A percentile compares a stretch with the other conserved stretches of the same genome.
phyloP scores from a whole-genome alignment of 2,329 filamentous ascomycete genomes.

The Didymella lethalis region DNA sequence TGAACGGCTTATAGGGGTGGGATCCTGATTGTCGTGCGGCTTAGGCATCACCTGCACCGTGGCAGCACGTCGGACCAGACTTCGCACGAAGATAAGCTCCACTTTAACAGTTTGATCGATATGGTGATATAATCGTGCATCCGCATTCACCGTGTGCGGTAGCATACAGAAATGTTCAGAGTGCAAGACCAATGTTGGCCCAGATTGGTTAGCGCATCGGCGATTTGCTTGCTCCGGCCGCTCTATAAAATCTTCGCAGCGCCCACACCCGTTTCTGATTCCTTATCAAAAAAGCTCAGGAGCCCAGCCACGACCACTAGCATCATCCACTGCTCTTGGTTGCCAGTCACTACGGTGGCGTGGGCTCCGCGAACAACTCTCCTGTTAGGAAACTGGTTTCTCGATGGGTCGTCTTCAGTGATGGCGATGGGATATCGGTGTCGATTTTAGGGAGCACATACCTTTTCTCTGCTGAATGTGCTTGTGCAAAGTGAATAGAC shows the following conservation, averaged over 20 bases:
- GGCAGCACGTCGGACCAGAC: neutral
- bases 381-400: conserved; percentile 73
- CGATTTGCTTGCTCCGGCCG: conserved; percentile 15
- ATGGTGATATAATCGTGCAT: neutral
- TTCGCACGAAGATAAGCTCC: neutral
- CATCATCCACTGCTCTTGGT: conserved; percentile 67
- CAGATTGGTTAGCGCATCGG: conserved; percentile 17
- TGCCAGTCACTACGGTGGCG: conserved; percentile 70
- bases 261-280: conserved; percentile 52
- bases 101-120: neutral
- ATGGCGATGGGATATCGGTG: conserved; percentile 75
- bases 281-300: conserved; percentile 65
- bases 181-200: neutral
- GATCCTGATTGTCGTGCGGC: neutral
- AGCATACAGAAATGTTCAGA: neutral
- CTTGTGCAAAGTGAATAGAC: neutral
- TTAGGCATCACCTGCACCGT: neutral
- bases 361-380: conserved; percentile 70
- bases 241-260: conserved; percentile 18
- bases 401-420: conserved; percentile 73
- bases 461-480: conserved; percentile 26
- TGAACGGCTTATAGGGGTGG: neutral
- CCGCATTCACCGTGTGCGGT: neutral
- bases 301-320: conserved; percentile 73
- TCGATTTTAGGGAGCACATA: conserved; percentile 73